These are phyloP conservation scores for Circinella minor DNA, from an alignment of 371 early-diverging fungal species.

Conservation along the genomic window DNA sequence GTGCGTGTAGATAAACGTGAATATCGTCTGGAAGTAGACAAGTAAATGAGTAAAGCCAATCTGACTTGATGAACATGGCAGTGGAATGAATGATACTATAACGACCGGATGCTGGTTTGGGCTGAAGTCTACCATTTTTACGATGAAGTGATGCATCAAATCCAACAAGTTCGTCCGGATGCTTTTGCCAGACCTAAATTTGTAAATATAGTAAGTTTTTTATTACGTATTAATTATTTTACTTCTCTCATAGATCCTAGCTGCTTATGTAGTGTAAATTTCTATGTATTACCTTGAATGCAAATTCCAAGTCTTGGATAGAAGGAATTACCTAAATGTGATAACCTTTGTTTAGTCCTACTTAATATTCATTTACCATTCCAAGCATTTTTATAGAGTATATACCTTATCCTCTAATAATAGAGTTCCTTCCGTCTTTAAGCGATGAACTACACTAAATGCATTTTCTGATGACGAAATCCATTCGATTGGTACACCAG, in stretches of 20 bases:
- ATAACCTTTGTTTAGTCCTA: background rate
- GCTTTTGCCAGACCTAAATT: background rate
- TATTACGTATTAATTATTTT: too few relatives aligned
- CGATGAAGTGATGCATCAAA: constrained; percentile 9
- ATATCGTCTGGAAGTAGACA: constrained; percentile 37
- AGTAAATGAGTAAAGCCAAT: constrained; percentile 34
- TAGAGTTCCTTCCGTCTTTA: background rate
- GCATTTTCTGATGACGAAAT: background rate
- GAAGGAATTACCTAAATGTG: constrained; percentile 8
- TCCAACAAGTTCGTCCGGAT: constrained; percentile 10
- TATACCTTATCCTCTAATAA: background rate
- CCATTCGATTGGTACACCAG: constrained; percentile 1
- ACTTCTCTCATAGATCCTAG: too few relatives aligned
- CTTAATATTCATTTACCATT: too few relatives aligned
- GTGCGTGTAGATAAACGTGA: constrained; percentile 29
- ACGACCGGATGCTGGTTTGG: constrained; percentile 1
- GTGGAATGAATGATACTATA: constrained; percentile 33
- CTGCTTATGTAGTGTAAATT: too few relatives aligned
- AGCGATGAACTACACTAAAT: background rate
- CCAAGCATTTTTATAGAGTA: background rate
- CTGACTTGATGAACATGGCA: constrained; percentile 31
- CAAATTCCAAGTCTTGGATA: constrained; percentile 19
- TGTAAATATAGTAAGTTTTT: too few relatives aligned
- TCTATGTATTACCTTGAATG: background rate
- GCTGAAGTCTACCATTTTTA: background rate